Conservation (phyloP, 2,329 filamentous ascomycete species). For the Cercospora nicotianae region DNA sequence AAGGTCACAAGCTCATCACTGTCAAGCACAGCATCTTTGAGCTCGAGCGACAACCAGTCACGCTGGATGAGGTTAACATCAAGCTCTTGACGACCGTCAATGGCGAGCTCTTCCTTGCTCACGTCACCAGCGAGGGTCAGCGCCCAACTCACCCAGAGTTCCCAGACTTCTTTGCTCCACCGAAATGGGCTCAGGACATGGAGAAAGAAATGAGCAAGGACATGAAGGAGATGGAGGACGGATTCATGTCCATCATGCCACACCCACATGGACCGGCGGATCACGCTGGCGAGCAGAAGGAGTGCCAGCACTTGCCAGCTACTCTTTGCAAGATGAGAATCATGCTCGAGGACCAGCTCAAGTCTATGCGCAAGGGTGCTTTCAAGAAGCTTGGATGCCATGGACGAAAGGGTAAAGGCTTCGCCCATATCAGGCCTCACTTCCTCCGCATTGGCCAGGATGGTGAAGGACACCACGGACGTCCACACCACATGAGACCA, state of each 20-base stretch:
- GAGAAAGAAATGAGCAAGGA: constrained; percentile 13
- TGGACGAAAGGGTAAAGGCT: constrained; percentile 31
- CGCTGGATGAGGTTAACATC: constrained; percentile 59
- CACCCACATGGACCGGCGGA: constrained; percentile 14
- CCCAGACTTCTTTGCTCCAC: constrained; percentile 20
- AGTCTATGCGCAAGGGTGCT: constrained; percentile 42
- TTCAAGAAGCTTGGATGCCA: constrained; percentile 31
- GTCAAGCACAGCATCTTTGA: constrained; percentile 61
- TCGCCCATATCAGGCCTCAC: constrained; percentile 34
- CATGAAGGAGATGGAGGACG: constrained; percentile 8
- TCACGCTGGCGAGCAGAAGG: constrained; percentile 32
- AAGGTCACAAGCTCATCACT: constrained; percentile 54
- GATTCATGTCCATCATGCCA: constrained; percentile 18
- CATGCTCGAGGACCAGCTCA: constrained; percentile 50
- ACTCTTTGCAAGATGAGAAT: constrained; percentile 58
- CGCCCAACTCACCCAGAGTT: constrained; percentile 9
- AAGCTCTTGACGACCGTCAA: constrained; percentile 61
- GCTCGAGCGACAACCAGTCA: constrained; percentile 53
- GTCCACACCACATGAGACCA: constrained; percentile 31
- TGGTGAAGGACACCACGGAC: constrained; percentile 24
- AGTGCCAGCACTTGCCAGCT: constrained; percentile 45
- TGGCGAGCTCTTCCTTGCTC: constrained; percentile 57
- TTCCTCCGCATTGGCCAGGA: constrained; percentile 31
- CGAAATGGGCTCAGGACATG: constrained; percentile 11
- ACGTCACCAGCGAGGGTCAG: constrained; percentile 15